A percentile compares a stretch with the other conserved stretches of the same genome.
Conservation (phyloP, 345 rosid species). For the Rhodamnia argentea region DNA sequence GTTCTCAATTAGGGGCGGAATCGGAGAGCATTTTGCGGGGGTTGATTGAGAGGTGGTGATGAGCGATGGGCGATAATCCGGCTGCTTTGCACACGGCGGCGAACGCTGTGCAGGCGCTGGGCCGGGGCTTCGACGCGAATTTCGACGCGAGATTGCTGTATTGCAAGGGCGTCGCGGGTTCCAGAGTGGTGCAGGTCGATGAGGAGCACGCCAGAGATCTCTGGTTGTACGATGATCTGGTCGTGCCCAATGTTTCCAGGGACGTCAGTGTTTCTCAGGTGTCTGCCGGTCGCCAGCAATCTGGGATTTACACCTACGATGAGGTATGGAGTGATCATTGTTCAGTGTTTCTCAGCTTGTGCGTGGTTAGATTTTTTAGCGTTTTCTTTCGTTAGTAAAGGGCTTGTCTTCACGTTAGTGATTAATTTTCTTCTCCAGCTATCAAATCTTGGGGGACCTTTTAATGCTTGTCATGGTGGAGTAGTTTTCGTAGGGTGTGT, state of each 20-base stretch:
- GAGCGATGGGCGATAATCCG: conserved; percentile 32
- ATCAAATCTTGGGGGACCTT: neutral
- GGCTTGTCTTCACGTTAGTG: neutral
- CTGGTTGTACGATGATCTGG: conserved; percentile 21
- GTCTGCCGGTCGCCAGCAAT: conserved; percentile 30
- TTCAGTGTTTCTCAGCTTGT: neutral
- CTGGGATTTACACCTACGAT: conserved; percentile 33
- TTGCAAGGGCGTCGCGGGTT: conserved; percentile 54
- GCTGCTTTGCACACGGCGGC: conserved; percentile 46
- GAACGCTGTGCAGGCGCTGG: conserved; percentile 55
- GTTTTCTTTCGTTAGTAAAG: neutral
- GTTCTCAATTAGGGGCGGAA: neutral
- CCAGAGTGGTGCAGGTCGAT: conserved; percentile 48
- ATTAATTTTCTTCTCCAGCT: neutral
- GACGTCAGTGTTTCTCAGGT: conserved; percentile 31
- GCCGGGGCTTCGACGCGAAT: conserved; percentile 69
- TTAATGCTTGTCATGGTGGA: neutral
- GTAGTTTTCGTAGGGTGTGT: neutral
- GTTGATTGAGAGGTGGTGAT: neutral
- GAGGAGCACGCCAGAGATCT: conserved; percentile 40
- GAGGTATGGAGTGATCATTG: conserved; percentile 27
- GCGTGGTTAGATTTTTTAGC: neutral
- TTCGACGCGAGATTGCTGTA: conserved; percentile 63
- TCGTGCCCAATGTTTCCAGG: conserved; percentile 40
- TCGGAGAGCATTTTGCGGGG: neutral